phyloP scores from a whole-genome alignment of 2,329 filamentous ascomycete genomes.

The Stromatinia cepivora region DNA sequence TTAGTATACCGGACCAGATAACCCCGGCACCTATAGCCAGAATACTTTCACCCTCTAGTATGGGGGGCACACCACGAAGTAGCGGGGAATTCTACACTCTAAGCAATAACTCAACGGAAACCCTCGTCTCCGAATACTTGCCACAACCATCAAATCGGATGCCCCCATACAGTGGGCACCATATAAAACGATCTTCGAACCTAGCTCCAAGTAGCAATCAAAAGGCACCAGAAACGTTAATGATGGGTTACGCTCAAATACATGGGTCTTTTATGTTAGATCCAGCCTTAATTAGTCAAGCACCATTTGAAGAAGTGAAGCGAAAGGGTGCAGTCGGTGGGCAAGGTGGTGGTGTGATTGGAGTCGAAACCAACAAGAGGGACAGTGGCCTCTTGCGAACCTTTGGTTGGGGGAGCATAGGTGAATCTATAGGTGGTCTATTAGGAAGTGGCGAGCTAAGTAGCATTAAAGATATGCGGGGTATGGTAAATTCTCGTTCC shows the following conservation, averaged over 20 bases:
- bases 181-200: slow-evolving; percentile 47
- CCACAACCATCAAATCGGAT: slow-evolving; percentile 50
- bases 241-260: slow-evolving; percentile 98
- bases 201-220: slow-evolving; percentile 46
- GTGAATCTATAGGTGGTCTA: slow-evolving; percentile 83
- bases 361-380: slow-evolving; percentile 70
- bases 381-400: slow-evolving; percentile 78
- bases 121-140: slow-evolving; percentile 84
- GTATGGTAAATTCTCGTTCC: slow-evolving; percentile 78
- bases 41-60: slow-evolving; percentile 76
- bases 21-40: slow-evolving; percentile 57
- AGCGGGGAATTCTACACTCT: slow-evolving; percentile 94
- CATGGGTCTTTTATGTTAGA: slow-evolving; percentile 91
- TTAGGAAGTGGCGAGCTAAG: slow-evolving; percentile 86
- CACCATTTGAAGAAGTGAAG: slow-evolving; percentile 93
- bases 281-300: slow-evolving; percentile 84
- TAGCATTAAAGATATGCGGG: slow-evolving; percentile 93
- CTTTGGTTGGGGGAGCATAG: slow-evolving; percentile 85
- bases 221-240: slow-evolving; percentile 71
- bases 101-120: slow-evolving; percentile 95
- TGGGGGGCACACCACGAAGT: slow-evolving; percentile 77
- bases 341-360: slow-evolving; percentile 83
- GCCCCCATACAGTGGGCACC: slow-evolving; percentile 46
- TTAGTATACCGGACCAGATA: slow-evolving; percentile 57
- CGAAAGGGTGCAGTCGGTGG: slow-evolving; percentile 86